These are phyloP conservation scores for Boletus rubropictus DNA, from an alignment of 768 basidiomycete species.

Conservation along the genomic window DNA sequence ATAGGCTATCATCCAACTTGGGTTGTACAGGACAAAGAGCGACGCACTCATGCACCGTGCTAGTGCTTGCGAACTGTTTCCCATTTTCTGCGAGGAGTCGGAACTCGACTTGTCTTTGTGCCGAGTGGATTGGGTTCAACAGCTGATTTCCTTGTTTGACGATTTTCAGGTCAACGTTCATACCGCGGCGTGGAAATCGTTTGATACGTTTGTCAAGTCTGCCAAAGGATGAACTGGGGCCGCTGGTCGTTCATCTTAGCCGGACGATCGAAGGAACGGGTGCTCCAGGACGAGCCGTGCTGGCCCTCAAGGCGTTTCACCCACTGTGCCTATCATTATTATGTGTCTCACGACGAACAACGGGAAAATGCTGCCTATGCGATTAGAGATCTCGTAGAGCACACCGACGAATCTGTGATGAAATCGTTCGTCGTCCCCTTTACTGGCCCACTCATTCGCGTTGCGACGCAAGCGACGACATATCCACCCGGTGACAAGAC, in stretches of 20 bases:
- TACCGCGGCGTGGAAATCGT: constrained; percentile 72
- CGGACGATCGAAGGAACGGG: constrained; percentile 84
- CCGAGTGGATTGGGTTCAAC: constrained; percentile 91
- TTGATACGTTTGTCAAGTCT: constrained; percentile 86
- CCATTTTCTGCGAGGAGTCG: constrained; percentile 77
- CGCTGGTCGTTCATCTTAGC: constrained; percentile 83
- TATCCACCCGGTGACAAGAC: constrained; percentile 92
- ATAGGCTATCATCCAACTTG: background rate
- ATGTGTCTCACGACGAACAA: constrained; percentile 91
- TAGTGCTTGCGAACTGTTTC: constrained; percentile 73
- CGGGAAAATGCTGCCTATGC: constrained; percentile 93
- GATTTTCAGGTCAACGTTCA: constrained; percentile 72
- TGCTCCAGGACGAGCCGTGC: constrained; percentile 66
- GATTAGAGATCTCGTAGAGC: constrained; percentile 91
- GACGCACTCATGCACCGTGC: constrained; percentile 65
- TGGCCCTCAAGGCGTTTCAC: constrained; percentile 76
- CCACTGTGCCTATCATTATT: constrained; percentile 81
- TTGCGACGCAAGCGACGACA: constrained; percentile 82
- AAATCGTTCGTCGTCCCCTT: constrained; percentile 95
- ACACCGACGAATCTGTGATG: constrained; percentile 78
- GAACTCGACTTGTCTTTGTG: constrained; percentile 80
- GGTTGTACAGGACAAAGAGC: constrained; percentile 63
- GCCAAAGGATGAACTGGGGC: constrained; percentile 89
- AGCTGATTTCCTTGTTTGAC: constrained; percentile 77
- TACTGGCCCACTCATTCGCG: constrained; percentile 92